Percentiles rank a stretch among this genome's conserved stretches.
phyloP scores from a whole-genome alignment of 139 green algal species.

The Volvox africanus region DNA sequence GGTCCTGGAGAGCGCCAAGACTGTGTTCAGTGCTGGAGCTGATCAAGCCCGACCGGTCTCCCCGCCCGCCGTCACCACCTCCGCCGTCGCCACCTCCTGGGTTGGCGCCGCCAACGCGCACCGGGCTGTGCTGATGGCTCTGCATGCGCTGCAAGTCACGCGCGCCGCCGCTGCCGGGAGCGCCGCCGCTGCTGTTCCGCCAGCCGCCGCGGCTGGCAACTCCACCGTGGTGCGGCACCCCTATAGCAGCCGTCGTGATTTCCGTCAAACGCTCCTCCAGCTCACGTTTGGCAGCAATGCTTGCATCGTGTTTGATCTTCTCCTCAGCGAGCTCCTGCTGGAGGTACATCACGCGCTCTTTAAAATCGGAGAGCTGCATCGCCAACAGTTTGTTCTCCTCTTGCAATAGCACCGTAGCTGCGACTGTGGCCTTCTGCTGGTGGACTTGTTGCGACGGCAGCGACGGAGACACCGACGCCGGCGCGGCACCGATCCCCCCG shows the following conservation, averaged over 20 bases:
- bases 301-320: constrained; percentile 21
- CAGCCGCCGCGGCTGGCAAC: constrained; percentile 20
- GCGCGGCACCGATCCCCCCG: neutral
- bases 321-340: constrained; percentile 44
- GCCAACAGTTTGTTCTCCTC: constrained; percentile 22
- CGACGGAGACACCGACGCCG: neutral
- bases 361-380: constrained; percentile 40
- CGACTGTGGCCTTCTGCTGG: constrained; percentile 18
- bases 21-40: constrained; percentile 8
- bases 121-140: constrained; percentile 28
- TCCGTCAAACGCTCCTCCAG: constrained; percentile 37
- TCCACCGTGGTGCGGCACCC: neutral
- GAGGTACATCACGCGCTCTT: constrained; percentile 46
- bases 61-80: neutral
- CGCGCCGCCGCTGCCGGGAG: neutral
- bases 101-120: neutral
- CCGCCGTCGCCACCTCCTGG: neutral
- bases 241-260: neutral
- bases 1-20: constrained; percentile 16
- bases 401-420: neutral
- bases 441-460: constrained; percentile 26
- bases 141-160: neutral
- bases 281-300: neutral
- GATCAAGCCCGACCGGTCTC: neutral
- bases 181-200: constrained; percentile 32